A percentile compares a stretch with the other conserved stretches of the same genome.
Evolutionary conservation across 305 asterid species (phyloP).

Genomic region (Fraxinus sp.): DNA sequence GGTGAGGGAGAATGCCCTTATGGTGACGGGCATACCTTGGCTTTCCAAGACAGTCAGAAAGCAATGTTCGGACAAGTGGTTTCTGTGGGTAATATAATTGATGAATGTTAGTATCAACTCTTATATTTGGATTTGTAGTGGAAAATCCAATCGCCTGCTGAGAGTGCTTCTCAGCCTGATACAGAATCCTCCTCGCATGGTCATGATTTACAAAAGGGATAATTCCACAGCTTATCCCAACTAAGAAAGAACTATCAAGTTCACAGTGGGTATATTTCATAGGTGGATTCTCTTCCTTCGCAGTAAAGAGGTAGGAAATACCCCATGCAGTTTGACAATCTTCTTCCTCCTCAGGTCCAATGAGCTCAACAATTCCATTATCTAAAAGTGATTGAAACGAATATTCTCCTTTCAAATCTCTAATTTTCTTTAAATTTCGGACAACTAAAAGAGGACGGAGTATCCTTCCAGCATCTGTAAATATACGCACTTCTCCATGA

Average conservation of each 20-base stretch:
- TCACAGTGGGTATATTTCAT: conserved; percentile 79
- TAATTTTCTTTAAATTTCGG: conserved; percentile 57
- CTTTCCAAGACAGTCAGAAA: conserved; percentile 84
- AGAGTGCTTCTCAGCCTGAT: conserved; percentile 94
- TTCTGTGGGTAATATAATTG: conserved; percentile 82
- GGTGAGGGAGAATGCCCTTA: conserved; percentile 71
- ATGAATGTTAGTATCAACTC: conserved; percentile 77
- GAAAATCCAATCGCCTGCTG: conserved; percentile 91
- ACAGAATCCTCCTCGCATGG: conserved; percentile 83
- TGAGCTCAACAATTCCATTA: conserved; percentile 68
- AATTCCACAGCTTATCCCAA: conserved; percentile 85
- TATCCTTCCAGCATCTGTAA: conserved; percentile 91
- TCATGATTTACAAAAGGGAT: conserved; percentile 92
- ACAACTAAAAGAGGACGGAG: conserved; percentile 91
- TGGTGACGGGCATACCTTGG: conserved; percentile 42
- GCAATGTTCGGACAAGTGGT: conserved; percentile 72
- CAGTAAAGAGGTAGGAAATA: conserved; percentile 53
- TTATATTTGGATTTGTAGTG: conserved; percentile 57
- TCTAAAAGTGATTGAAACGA: conserved; percentile 62
- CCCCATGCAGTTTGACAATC: conserved; percentile 91
- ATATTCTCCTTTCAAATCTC: conserved; percentile 54
- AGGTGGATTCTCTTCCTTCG: conserved; percentile 54
- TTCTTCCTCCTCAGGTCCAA: conserved; percentile 96
- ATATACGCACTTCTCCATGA: conserved; percentile 73
- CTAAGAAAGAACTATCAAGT: conserved; percentile 70